Evolutionary conservation across 306 rosid species (phyloP).

Genomic region (Carpinus viminea): DNA sequence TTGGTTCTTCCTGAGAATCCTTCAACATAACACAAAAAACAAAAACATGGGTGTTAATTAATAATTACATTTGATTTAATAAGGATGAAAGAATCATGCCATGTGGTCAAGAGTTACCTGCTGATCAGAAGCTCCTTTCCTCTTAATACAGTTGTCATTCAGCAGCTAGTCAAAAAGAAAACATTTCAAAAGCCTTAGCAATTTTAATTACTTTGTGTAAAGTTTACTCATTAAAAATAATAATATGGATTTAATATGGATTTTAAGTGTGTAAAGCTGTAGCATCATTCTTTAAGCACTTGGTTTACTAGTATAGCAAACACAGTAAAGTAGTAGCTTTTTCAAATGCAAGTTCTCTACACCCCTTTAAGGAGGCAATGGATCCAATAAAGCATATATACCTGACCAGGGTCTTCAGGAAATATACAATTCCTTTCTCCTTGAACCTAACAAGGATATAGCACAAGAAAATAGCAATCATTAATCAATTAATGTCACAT

Average conservation of each 20-base stretch:
- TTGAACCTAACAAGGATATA: conserved; percentile 57
- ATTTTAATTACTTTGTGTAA: not conserved
- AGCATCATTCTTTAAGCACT: conserved; percentile 20
- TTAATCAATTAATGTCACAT: conserved; percentile 45
- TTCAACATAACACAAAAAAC: not conserved
- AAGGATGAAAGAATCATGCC: not conserved
- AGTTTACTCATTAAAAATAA: no score
- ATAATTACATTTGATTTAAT: not conserved
- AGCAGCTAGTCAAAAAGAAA: conserved; percentile 47
- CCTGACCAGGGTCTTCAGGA: conserved; percentile 99
- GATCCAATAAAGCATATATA: conserved; percentile 56
- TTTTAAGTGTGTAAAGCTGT: conserved; percentile 34
- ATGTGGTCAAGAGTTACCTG: conserved; percentile 37
- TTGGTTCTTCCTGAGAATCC: conserved; percentile 62
- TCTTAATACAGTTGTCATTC: conserved; percentile 78
- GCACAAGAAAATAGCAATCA: conserved; percentile 35
- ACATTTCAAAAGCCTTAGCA: conserved; percentile 7
- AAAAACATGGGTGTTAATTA: not conserved
- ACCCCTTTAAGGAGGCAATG: conserved; percentile 29
- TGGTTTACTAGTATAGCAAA: conserved; percentile 25
- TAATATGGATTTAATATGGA: conserved; percentile 10
- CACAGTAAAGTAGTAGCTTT: conserved; percentile 16
- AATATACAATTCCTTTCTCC: conserved; percentile 87
- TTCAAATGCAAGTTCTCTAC: conserved; percentile 33
- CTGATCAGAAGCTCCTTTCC: conserved; percentile 56